phyloP scores from a whole-genome alignment of 495 filamentous ascomycete genomes.

The Neurospora discreta region DNA sequence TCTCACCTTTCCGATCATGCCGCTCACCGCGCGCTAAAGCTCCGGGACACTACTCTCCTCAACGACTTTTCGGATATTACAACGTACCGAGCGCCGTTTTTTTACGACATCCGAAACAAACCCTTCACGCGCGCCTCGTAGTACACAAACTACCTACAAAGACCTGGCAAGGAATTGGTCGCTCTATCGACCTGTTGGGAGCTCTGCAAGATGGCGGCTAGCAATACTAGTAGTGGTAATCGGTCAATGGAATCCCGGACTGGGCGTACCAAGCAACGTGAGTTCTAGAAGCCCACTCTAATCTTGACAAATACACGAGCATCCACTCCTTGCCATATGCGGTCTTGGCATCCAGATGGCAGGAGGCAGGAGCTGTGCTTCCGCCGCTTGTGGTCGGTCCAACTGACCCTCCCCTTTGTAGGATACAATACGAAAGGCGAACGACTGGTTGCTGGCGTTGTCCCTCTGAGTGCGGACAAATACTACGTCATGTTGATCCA shows the following conservation, averaged over 20 bases:
- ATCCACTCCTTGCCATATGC: background rate
- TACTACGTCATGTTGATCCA: slow-evolving; percentile 84
- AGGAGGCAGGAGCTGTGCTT: background rate
- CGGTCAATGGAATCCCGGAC: slow-evolving; percentile 69
- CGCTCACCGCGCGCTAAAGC: background rate
- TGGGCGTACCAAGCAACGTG: slow-evolving; percentile 68
- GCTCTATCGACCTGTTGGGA: background rate
- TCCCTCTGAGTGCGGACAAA: slow-evolving; percentile 55
- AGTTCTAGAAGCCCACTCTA: slow-evolving; percentile 31
- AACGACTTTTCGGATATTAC: background rate
- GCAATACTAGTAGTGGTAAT: slow-evolving; percentile 26
- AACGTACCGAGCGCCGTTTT: background rate
- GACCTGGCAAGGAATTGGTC: background rate
- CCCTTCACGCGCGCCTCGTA: background rate
- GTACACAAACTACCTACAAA: background rate
- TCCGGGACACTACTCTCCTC: background rate
- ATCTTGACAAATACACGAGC: slow-evolving; percentile 15
- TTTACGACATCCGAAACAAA: background rate
- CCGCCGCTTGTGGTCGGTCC: slow-evolving; percentile 3
- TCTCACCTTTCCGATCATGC: background rate
- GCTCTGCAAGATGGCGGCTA: slow-evolving; percentile 37
- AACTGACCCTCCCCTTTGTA: slow-evolving; percentile 37
- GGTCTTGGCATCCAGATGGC: background rate
- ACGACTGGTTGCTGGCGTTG: slow-evolving; percentile 88
- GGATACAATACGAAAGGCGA: slow-evolving; percentile 89